phyloP scores from a whole-genome alignment of 2,329 filamentous ascomycete species.

The Penicillium hordei region DNA sequence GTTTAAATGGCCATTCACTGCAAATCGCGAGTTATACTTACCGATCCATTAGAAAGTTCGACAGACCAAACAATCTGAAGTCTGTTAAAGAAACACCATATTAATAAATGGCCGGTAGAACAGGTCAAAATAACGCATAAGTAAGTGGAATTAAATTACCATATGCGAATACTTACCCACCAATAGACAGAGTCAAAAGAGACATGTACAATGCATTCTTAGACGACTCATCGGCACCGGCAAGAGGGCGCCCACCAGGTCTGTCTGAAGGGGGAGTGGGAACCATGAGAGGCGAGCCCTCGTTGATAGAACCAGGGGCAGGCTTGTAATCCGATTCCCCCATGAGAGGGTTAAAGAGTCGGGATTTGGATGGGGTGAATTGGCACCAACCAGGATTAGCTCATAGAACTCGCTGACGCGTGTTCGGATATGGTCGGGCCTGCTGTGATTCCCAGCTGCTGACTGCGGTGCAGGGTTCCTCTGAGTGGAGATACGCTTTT shows the following conservation, averaged over 20 bases:
- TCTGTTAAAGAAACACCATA: constrained; percentile 40
- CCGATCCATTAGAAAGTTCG: constrained; percentile 87
- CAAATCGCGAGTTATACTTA: constrained; percentile 35
- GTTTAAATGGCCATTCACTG: not conserved
- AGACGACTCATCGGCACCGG: constrained; percentile 53
- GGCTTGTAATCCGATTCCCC: not conserved
- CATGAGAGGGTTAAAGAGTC: not conserved
- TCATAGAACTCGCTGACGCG: not conserved
- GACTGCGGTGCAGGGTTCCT: not conserved
- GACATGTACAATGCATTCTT: constrained; percentile 86
- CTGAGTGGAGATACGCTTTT: not conserved
- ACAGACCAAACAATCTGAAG: constrained; percentile 96
- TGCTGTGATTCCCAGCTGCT: not conserved
- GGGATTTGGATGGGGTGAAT: not conserved
- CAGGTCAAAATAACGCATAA: not conserved
- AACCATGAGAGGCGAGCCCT: constrained; percentile 35
- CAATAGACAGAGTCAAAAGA: constrained; percentile 80
- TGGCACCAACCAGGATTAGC: not conserved
- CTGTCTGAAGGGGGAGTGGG: constrained; percentile 5
- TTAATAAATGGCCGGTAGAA: constrained; percentile 1
- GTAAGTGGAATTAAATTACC: not conserved
- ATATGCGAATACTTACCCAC: constrained; percentile 54
- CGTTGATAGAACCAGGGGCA: constrained; percentile 11
- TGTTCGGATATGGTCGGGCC: not conserved
- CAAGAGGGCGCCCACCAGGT: constrained; percentile 31